phyloP scores from a whole-genome alignment of 129 eudicot genomes.

The Flaveria ramosissima region DNA sequence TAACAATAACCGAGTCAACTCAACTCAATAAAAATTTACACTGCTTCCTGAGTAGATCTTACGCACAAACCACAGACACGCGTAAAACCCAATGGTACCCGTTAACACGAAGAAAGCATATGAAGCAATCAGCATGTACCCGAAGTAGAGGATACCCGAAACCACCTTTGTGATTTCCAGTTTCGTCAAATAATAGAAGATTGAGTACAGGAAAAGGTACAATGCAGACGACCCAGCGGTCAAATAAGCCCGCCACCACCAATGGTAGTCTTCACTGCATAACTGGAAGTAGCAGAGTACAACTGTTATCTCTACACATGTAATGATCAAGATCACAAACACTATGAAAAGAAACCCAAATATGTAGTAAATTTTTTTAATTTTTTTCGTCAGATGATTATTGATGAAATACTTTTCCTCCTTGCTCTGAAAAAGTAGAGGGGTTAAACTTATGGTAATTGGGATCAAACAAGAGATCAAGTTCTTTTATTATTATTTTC shows the following conservation, averaged over 20 bases:
- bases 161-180: constrained; percentile 76
- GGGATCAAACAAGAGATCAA: constrained; percentile 7
- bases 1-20: constrained; percentile 13
- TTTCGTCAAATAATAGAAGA: constrained; percentile 77
- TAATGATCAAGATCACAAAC: constrained; percentile 70
- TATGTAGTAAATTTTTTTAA: constrained; percentile 81
- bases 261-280: constrained; percentile 84
- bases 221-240: constrained; percentile 83
- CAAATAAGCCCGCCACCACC: constrained; percentile 95
- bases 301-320: constrained; percentile 78
- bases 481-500: not conserved
- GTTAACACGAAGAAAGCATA: constrained; percentile 81
- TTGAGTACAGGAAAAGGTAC: constrained; percentile 77
- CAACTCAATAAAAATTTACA: constrained; percentile 35
- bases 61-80: constrained; percentile 78
- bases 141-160: constrained; percentile 76
- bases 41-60: constrained; percentile 49
- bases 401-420: constrained; percentile 81
- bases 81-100: constrained; percentile 73
- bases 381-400: constrained; percentile 85
- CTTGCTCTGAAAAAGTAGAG: constrained; percentile 61
- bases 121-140: constrained; percentile 72
- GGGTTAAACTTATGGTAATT: constrained; percentile 2
- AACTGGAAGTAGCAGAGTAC: constrained; percentile 85
- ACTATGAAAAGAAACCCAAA: constrained; percentile 86